Conservation (phyloP, 2,329 filamentous ascomycete genomes). For the Talaromyces sp. region DNA sequence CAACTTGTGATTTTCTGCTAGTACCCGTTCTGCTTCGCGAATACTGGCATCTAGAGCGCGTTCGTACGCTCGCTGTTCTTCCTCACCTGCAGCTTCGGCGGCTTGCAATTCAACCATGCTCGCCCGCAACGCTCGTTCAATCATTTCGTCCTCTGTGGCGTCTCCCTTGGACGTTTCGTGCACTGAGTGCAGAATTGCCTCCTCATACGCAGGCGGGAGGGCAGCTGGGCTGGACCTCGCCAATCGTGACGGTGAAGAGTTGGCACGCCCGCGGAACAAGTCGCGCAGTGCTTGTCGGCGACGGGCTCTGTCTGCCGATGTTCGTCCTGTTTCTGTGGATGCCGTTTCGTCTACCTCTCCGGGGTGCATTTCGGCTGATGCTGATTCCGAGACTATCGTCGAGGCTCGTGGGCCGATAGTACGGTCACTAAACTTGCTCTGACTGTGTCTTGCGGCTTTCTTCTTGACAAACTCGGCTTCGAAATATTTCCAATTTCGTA, state of each 20-base stretch:
- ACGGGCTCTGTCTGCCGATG: slow-evolving; percentile 1
- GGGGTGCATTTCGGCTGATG: neutral
- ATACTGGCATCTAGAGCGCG: slow-evolving; percentile 49
- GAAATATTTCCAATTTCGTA: slow-evolving; percentile 60
- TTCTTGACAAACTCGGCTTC: slow-evolving; percentile 55
- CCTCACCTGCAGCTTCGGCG: slow-evolving; percentile 26
- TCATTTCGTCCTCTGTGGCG: slow-evolving; percentile 60
- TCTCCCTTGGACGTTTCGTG: slow-evolving; percentile 66
- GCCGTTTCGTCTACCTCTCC: slow-evolving; percentile 5
- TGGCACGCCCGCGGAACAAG: slow-evolving; percentile 1
- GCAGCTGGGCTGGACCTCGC: neutral
- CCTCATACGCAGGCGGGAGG: slow-evolving; percentile 56
- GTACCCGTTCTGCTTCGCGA: slow-evolving; percentile 33
- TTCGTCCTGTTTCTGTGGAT: slow-evolving; percentile 8
- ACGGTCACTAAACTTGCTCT: slow-evolving; percentile 27
- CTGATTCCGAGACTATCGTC: neutral
- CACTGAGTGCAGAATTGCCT: slow-evolving; percentile 66
- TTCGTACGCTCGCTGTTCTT: slow-evolving; percentile 43
- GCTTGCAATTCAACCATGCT: slow-evolving; percentile 58
- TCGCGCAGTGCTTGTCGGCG: neutral
- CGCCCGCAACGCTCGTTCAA: slow-evolving; percentile 70
- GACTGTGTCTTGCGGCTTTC: slow-evolving; percentile 35
- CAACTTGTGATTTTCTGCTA: slow-evolving; percentile 14
- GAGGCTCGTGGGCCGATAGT: neutral
- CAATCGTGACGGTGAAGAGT: slow-evolving; percentile 1